Conservation (phyloP, 371 early-diverging fungal genomes). For the Rhizomucor miehei region DNA sequence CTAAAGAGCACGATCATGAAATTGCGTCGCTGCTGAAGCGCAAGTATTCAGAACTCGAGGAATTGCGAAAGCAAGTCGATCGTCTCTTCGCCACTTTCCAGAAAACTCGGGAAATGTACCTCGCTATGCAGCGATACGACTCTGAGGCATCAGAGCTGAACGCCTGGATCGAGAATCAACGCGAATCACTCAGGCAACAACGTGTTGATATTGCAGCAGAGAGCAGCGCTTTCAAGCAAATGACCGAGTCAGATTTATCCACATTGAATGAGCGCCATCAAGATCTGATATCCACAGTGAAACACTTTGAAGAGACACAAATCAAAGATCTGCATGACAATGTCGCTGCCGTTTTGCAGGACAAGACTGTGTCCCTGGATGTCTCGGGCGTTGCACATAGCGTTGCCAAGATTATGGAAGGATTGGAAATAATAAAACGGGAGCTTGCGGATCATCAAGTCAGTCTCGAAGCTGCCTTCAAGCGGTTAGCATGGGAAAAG, state of each 20-base stretch:
- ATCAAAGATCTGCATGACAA: constrained; percentile 32
- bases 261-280: constrained; percentile 22
- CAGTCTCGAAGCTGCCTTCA: constrained; percentile 31
- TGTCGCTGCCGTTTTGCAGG: constrained; percentile 24
- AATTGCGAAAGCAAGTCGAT: constrained; percentile 21
- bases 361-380: constrained; percentile 25
- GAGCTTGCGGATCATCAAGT: constrained; percentile 30
- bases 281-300: constrained; percentile 12
- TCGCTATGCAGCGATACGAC: constrained; percentile 25
- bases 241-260: constrained; percentile 7
- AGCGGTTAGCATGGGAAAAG: constrained; percentile 30
- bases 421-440: constrained; percentile 28
- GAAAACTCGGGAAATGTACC: constrained; percentile 21
- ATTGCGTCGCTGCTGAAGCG: constrained; percentile 28
- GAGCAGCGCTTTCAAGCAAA: constrained; percentile 12
- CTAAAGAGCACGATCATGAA: constrained; percentile 10
- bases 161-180: constrained; percentile 35
- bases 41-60: constrained; percentile 23
- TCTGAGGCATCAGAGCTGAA: constrained; percentile 25
- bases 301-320: constrained; percentile 27
- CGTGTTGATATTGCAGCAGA: constrained; percentile 43
- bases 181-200: constrained; percentile 17
- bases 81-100: constrained; percentile 18
- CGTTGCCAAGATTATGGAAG: constrained; percentile 32
- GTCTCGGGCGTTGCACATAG: constrained; percentile 23